Evolutionary conservation across 1,139 yeast genomes (phyloP), one percentile per base, ranked within the genome.

Genomic region (Protomyces inouyei): DNA sequence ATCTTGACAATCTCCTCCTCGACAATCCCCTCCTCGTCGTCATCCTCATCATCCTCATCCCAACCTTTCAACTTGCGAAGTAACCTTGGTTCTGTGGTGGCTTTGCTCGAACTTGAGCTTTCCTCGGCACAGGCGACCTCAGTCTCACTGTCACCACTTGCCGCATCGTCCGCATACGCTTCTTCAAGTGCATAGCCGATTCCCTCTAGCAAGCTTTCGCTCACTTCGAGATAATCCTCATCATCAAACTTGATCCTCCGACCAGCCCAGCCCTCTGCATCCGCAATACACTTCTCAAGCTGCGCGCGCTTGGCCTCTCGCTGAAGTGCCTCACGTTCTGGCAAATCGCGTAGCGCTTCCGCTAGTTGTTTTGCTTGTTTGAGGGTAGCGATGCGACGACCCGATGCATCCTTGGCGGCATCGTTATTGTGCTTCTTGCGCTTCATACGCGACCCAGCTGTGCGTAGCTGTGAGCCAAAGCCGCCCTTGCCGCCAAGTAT

Each of bases 151-250:
- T 79, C 3, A 89, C 88, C 60, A 82, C 85, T 73, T 87, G 90
- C 70, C 78, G 86, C 73, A 85, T 76, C 52, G 78, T 28, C 55
- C n/a, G 21, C 61, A n/a, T 57, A 25, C 23, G 51, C 76, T 48
- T 85, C 79, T 73, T 87, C 92, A 53, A 84, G 77, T 61, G 87
- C 74, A 69, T 82, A 79, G 57, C 83, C 74, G 71, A 80, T 78
- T 52, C 73, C 74, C 21, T 72, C 71, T 69, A 59, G n/a, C 16
- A 52, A n/a, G 6, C 36, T 32, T 51, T 74, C 53, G 46, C 65
- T 60, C 5, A 32, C 45, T 23, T 65, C 69, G 35, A 70, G 69
- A 61, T 76, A 73, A 32, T 71, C 71, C 40, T 76, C 75, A 70
- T 78, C 75, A 45, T 74, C 67, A 52, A 84, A 69, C 14, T 25